Percentiles rank a stretch among this genome's conserved stretches.
Conservation (phyloP, 306 rosid genomes). For the Prunus salicina region DNA sequence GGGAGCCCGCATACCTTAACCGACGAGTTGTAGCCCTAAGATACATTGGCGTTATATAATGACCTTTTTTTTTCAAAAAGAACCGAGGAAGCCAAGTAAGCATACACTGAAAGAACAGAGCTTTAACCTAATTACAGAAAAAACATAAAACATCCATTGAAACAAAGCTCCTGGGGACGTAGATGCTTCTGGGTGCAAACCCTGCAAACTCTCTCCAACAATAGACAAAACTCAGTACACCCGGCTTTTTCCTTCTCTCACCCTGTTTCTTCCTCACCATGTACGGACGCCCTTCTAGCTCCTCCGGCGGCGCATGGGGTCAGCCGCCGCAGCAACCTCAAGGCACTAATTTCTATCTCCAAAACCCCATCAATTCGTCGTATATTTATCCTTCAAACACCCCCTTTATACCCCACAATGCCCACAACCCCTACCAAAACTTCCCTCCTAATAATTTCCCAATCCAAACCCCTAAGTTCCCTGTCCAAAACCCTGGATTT, state of each 20-base stretch:
- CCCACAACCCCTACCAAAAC: not conserved
- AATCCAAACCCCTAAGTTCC: slow-evolving; percentile 27
- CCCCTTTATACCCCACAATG: not conserved
- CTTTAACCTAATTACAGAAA: too few species aligned
- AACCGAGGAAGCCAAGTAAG: too few species aligned
- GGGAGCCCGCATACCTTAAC: too few species aligned
- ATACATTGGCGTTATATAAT: too few species aligned
- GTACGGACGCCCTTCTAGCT: slow-evolving; percentile 31
- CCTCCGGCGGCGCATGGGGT: slow-evolving; percentile 15
- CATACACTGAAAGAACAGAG: too few species aligned
- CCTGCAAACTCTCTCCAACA: not conserved
- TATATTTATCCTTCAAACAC: not conserved
- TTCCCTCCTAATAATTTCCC: slow-evolving; percentile 18
- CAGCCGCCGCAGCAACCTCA: slow-evolving; percentile 16
- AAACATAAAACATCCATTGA: too few species aligned
- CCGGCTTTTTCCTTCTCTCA: not conserved
- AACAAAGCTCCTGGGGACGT: too few species aligned
- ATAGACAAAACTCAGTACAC: not conserved
- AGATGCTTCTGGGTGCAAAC: not conserved
- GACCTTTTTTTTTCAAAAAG: too few species aligned
- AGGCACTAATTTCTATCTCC: not conserved
- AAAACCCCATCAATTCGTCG: not conserved
- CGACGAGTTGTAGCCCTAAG: too few species aligned
- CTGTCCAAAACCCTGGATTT: slow-evolving; percentile 10
- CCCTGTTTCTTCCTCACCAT: slow-evolving; percentile 22